A percentile compares a stretch with the other conserved stretches of the same genome.
phyloP scores from a whole-genome alignment of 306 rosid species.

The cucumber (Cucumis sativus) region Cucumber_9930_V3 NC_026655.2:571501-572000 shows the following conservation, averaged over 20 bases:
- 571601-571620: constrained; percentile 96
- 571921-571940: constrained; percentile 46
- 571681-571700: background rate
- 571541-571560: background rate
- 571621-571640: constrained; percentile 76
- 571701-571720: background rate
- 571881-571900: constrained; percentile 49
- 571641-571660: constrained; percentile 64
- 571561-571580: background rate
- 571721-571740: background rate
- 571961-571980: constrained; percentile 3
- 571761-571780: constrained; percentile 36
- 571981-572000: background rate
- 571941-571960: constrained; percentile 21
- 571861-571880: constrained; percentile 34
- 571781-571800: constrained; percentile 49
- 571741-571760: background rate
- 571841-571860: constrained; percentile 41
- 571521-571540: constrained; percentile 30
- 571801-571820: constrained; percentile 13
- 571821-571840: constrained; percentile 30
- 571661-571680: constrained; percentile 20
- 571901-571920: constrained; percentile 85
- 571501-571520: constrained; percentile 84
- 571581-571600: background rate